phyloP scores from a whole-genome alignment of 2,329 filamentous ascomycete species.

The Exophiala bonariae region DNA sequence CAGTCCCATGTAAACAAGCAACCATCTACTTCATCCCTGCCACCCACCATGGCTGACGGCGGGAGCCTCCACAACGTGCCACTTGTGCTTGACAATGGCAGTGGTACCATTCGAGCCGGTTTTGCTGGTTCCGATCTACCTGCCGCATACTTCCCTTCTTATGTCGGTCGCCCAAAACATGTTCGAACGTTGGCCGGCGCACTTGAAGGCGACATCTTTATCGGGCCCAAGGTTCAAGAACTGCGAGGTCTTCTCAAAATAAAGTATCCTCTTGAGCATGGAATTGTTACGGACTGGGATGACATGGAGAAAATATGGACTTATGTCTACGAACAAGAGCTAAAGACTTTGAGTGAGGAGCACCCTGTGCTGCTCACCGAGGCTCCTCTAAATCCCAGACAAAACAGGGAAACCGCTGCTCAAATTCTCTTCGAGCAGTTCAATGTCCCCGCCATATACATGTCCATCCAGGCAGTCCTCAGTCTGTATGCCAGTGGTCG shows the following conservation, averaged over 20 bases:
- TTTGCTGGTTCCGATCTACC: constrained; percentile 95
- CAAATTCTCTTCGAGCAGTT: constrained; percentile 99
- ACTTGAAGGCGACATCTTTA: constrained; percentile 94
- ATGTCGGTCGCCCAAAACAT: constrained; percentile 95
- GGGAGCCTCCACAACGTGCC: constrained; percentile 84
- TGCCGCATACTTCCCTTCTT: constrained; percentile 96
- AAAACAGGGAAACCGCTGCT: constrained; percentile 92
- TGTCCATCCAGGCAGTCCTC: constrained; percentile 93
- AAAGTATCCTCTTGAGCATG: constrained; percentile 91
- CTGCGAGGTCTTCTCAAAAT: constrained; percentile 93
- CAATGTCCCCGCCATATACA: constrained; percentile 95
- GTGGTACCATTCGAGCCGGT: constrained; percentile 92
- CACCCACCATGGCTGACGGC: constrained; percentile 24
- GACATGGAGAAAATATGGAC: constrained; percentile 99
- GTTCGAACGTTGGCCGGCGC: constrained; percentile 92
- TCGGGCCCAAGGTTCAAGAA: constrained; percentile 88
- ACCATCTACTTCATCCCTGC: not conserved
- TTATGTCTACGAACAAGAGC: constrained; percentile 90
- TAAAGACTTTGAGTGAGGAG: constrained; percentile 98
- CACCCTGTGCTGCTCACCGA: constrained; percentile 96
- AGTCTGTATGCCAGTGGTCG: constrained; percentile 94
- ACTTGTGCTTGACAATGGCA: constrained; percentile 98
- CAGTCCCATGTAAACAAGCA: too few relatives aligned
- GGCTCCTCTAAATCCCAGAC: constrained; percentile 89
- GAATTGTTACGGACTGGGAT: constrained; percentile 98